Base-by-base conservation (phyloP, 129 eudicot genomes). In the Tanacetum coccineum region DNA sequence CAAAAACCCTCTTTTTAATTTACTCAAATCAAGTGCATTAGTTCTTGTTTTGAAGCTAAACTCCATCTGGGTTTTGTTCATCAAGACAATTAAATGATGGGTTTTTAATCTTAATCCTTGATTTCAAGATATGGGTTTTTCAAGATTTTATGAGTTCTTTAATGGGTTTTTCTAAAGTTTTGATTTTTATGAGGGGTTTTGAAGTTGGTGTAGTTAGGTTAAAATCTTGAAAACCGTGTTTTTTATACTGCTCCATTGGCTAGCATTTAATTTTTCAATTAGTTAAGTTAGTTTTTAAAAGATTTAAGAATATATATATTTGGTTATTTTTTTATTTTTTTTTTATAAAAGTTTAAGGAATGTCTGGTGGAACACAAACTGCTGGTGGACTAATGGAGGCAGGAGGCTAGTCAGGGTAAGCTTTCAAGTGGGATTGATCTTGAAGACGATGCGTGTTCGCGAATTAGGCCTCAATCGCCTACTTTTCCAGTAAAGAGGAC, bases 381-480 rank as follows among this genome's bases (percentile, higher is more conserved):
- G 91, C 78, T 56, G 88, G 93, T 70, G 85, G 86, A 70, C 67
- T 62, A 44, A 82, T 90, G 88, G n/a, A 87, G 97, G 80, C 95
- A 83, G 73, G 84, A 95, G 78, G 88, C 84, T 59, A 86, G 97
- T 60, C 89, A 84, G 70, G 97, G 95, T 3, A 84, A 90, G 82
- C 86, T 88, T 25, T 90, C 97, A 14, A 81, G 97, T 54, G 83
- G 95, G 14, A 95, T 86, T 70, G 97, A 90, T 66, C 95, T 90
- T 74, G 97, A 90, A 71, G 97, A 90, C 67, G 97, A 90, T 75
- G 97, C 97, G 2, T 83, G 97, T 77, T 90, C 97, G 3, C 84
- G 86, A 70, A 49, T 74, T 28, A 64, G 65, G 45, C 50, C 83
- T 66, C 75, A 72, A 53, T 59, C 83, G 22, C 74, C 86, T 54